Evolutionary conservation across 177 flowering plant species (phyloP).

Genomic region (Vitis hybrid): DNA sequence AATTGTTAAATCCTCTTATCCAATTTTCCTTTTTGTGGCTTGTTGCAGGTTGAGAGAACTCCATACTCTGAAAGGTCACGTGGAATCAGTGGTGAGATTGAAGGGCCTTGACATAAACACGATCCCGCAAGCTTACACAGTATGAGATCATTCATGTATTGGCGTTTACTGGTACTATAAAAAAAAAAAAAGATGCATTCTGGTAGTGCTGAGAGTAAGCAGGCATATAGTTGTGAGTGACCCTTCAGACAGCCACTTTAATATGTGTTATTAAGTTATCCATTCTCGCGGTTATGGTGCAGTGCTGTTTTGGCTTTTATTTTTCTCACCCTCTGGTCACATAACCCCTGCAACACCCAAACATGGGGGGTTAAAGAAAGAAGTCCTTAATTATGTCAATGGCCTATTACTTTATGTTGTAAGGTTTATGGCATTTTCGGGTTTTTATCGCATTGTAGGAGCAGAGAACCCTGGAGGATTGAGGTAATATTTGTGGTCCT

Average conservation of each 20-base stretch:
- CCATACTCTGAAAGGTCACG: constrained; percentile 74
- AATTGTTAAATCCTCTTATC: no score
- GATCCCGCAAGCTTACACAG: constrained; percentile 82
- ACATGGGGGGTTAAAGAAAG: not conserved
- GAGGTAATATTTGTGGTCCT: no score
- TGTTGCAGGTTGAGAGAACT: constrained; percentile 69
- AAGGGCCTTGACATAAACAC: constrained; percentile 83
- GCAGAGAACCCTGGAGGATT: no score
- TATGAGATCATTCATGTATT: constrained; percentile 30
- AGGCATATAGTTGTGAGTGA: constrained; percentile 7
- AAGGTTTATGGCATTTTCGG: constrained; percentile 1
- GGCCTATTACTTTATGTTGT: constrained; percentile 16
- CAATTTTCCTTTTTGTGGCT: not conserved
- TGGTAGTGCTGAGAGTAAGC: constrained; percentile 5
- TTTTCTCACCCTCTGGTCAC: not conserved
- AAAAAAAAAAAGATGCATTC: not conserved
- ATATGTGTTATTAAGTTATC: not conserved
- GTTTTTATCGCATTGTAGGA: not conserved
- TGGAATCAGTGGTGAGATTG: constrained; percentile 71
- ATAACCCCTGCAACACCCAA: not conserved
- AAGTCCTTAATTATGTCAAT: constrained; percentile 3
- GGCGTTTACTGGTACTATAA: not conserved
- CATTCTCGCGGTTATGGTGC: not conserved
- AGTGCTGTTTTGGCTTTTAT: constrained; percentile 1
- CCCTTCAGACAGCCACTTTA: not conserved